Conservation (phyloP, 352 stramenopile species). For the Phytophthora idaei region DNA sequence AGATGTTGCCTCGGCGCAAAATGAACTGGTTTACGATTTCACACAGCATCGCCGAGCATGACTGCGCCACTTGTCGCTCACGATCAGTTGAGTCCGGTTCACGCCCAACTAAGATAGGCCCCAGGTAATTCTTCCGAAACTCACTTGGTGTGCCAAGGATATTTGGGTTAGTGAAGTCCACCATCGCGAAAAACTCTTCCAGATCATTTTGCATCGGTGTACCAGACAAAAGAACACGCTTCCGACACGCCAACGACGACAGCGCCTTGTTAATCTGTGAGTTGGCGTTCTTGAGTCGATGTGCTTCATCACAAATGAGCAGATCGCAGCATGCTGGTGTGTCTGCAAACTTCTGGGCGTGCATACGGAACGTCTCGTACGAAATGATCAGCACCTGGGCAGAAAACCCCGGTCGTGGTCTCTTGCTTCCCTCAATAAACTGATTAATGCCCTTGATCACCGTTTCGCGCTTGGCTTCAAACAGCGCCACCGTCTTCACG, state of each 20-base stretch:
- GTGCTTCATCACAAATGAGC: constrained; percentile 98
- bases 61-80: constrained; percentile 72
- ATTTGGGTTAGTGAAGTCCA: constrained; percentile 89
- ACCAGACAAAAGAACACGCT: constrained; percentile 95
- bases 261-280: constrained; percentile 92
- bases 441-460: constrained; percentile 85
- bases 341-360: constrained; percentile 91
- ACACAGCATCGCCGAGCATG: constrained; percentile 95
- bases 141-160: constrained; percentile 84
- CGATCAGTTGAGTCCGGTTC: constrained; percentile 91
- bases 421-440: constrained; percentile 85
- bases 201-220: constrained; percentile 99
- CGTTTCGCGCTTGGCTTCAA: constrained; percentile 78
- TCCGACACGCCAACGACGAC: constrained; percentile 84
- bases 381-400: constrained; percentile 88
- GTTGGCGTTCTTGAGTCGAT: constrained; percentile 98
- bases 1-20: constrained; percentile 96
- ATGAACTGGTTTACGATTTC: constrained; percentile 99
- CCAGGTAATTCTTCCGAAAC: constrained; percentile 94
- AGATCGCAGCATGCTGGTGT: constrained; percentile 92
- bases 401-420: constrained; percentile 50
- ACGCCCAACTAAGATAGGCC: constrained; percentile 87
- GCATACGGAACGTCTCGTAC: constrained; percentile 94
- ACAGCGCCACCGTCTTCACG: constrained; percentile 85
- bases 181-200: constrained; percentile 99